phyloP scores from a whole-genome alignment of 805 yeast species.

The Yamadazyma olivae region DNA sequence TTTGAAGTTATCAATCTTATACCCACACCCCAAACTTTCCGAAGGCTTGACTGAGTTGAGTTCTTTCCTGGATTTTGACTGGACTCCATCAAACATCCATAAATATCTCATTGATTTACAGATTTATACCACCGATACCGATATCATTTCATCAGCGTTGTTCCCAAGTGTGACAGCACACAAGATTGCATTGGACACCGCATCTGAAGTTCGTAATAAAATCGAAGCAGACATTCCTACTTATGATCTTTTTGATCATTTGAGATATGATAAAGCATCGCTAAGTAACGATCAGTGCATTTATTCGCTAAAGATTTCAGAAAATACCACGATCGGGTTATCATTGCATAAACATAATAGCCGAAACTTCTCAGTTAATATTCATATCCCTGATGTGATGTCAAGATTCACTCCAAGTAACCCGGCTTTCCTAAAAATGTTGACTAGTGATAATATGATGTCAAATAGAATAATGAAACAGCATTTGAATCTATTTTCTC shows the following conservation, averaged over 20 bases:
- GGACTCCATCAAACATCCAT: background rate
- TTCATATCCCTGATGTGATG: constrained; percentile 44
- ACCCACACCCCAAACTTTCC: constrained; percentile 25
- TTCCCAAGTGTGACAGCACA: background rate
- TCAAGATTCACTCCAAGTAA: constrained; percentile 30
- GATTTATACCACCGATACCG: background rate
- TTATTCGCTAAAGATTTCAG: constrained; percentile 19
- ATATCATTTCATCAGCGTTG: background rate
- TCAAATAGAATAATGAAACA: background rate
- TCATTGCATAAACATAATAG: constrained; percentile 37
- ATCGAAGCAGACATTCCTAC: no score
- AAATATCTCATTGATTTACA: background rate
- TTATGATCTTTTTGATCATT: no score
- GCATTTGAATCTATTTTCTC: background rate
- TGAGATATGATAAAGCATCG: no score
- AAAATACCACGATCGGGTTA: constrained; percentile 20
- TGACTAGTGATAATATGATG: background rate
- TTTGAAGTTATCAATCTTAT: constrained; percentile 26
- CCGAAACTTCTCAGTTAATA: constrained; percentile 29
- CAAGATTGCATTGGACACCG: background rate
- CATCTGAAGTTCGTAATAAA: no score
- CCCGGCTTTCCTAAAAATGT: constrained; percentile 12
- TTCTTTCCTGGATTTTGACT: background rate
- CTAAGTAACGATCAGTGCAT: no score
- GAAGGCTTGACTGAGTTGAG: constrained; percentile 1